Evolutionary conservation across 1,284 basidiomycete species (phyloP), one percentile per base, ranked within the genome.

Genomic region (Ustilago loliicola): DNA sequence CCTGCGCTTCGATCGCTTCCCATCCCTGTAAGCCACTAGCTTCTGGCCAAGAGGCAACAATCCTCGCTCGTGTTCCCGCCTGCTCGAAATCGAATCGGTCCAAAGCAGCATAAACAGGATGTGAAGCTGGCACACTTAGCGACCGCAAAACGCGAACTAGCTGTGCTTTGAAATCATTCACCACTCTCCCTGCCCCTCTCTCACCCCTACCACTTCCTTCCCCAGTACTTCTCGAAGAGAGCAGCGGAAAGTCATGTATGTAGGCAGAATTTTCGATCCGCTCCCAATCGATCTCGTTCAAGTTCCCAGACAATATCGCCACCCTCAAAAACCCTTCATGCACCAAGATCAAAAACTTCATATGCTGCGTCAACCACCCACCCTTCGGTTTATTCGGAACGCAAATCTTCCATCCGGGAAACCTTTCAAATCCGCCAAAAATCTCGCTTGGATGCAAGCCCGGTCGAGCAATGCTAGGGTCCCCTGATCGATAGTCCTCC

Each of bases 211-310:
- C n/a, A 23, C 25, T 17, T 29, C 15, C n/a, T 0, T n/a, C 40
- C 36, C 23, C 38, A 27, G 38, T 30, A 1, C 48, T 5, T 3
- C 45, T 29, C 1, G 23, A 32, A 6, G 34, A 11, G 1, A 71
- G 36, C 4, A 70, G 58, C 13, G 80, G 83, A 50, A 85, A 85
- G 40, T 85, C 84, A 32, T 85, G 84, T 2, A 85, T 60, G 62
- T 66, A 85, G 0, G 71, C 67, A 34, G 79, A 78, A 58, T 86
- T 86, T 52, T 86, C 85, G 48, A 83, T 81, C 9, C 72, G 54
- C 30, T 79, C 70, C 85, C 85, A 86, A 66, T 86, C 85, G 30
- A 80, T 67, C 3, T 58, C 74, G 27, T 82, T 76, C 30, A 86
- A 54, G 51, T 86, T 86, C 2, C 82, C 85, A 4, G 71, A 76